Percentiles rank a stretch among this genome's conserved stretches.
Evolutionary conservation across 2,329 filamentous ascomycete genomes (phyloP).

Genomic region (Incumbomyces lentus): DNA sequence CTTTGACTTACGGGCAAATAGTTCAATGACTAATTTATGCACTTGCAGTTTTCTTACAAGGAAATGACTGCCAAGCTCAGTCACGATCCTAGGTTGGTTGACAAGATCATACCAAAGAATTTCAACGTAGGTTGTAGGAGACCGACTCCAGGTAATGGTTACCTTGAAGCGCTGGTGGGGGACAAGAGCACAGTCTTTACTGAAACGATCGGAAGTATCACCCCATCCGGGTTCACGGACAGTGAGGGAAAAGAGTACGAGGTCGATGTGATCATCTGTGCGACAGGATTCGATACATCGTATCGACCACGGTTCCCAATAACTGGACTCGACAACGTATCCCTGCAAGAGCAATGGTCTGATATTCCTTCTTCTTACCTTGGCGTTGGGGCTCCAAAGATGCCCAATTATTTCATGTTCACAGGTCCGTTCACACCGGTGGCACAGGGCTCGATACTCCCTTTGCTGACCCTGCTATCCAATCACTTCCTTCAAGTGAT

Average conservation of each 20-base stretch:
- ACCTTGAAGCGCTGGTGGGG: slow-evolving; percentile 12
- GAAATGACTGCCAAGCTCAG: slow-evolving; percentile 20
- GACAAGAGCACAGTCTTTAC: slow-evolving; percentile 12
- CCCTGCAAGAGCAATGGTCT: background rate
- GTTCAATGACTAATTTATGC: too few species aligned
- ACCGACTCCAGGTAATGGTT: slow-evolving; percentile 21
- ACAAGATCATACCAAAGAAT: slow-evolving; percentile 20
- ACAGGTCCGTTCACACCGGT: slow-evolving; percentile 21
- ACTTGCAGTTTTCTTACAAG: slow-evolving; percentile 11
- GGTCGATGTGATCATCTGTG: slow-evolving; percentile 14
- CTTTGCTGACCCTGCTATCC: slow-evolving; percentile 18
- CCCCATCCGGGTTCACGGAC: slow-evolving; percentile 14
- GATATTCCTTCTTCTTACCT: slow-evolving; percentile 8
- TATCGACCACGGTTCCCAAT: slow-evolving; percentile 15
- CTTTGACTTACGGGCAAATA: too few species aligned
- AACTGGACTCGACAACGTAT: slow-evolving; percentile 12
- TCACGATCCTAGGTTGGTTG: slow-evolving; percentile 14
- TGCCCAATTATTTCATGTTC: slow-evolving; percentile 24
- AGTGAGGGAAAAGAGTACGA: slow-evolving; percentile 15
- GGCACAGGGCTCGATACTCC: slow-evolving; percentile 23
- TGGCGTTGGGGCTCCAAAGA: slow-evolving; percentile 10
- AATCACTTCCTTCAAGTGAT: slow-evolving; percentile 20
- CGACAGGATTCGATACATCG: slow-evolving; percentile 13
- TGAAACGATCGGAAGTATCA: slow-evolving; percentile 9
- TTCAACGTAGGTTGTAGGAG: slow-evolving; percentile 21